Percentiles rank a stretch among this genome's conserved stretches.
These are phyloP conservation scores for Cystobasidium slooffiae DNA, from an alignment of 1,284 basidiomycete genomes.

Conservation along the genomic window DNA sequence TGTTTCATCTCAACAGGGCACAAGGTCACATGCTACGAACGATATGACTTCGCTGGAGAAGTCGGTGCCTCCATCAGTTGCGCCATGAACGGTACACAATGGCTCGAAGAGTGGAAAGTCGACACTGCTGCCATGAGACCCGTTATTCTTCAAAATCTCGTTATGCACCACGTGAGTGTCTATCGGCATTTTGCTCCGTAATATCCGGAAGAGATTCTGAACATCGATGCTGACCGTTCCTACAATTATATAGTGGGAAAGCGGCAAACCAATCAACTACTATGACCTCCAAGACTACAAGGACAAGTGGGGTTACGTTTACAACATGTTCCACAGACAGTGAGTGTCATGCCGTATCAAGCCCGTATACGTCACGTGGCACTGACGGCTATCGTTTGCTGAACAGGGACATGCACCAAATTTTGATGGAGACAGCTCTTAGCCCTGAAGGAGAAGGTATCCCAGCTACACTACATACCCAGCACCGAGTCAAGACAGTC, in stretches of 20 bases:
- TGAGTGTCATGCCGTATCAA: slow-evolving; percentile 1
- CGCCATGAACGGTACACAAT: slow-evolving; percentile 53
- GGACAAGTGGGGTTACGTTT: slow-evolving; percentile 54
- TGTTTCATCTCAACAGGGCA: neutral
- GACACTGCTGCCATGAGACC: slow-evolving; percentile 52
- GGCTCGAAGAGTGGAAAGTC: slow-evolving; percentile 55
- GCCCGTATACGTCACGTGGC: neutral
- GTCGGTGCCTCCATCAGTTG: slow-evolving; percentile 56
- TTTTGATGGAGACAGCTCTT: slow-evolving; percentile 55
- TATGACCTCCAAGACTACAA: slow-evolving; percentile 54
- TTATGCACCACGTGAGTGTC: slow-evolving; percentile 51
- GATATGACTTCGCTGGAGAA: slow-evolving; percentile 54
- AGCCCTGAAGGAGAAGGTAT: slow-evolving; percentile 53
- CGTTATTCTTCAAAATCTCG: slow-evolving; percentile 53
- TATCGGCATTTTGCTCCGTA: neutral
- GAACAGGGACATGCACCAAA: slow-evolving; percentile 55
- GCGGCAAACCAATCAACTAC: slow-evolving; percentile 53
- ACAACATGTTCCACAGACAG: slow-evolving; percentile 57
- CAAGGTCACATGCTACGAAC: slow-evolving; percentile 54
- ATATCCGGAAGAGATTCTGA: too few relatives aligned
- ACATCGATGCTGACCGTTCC: neutral
- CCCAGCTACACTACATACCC: slow-evolving; percentile 53
- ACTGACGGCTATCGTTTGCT: neutral
- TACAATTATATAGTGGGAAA: slow-evolving; percentile 48
- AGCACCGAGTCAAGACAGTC: slow-evolving; percentile 55